A percentile compares a stretch with the other conserved stretches of the same genome.
Conservation (phyloP, 192 early-diverging fungal genomes). For the Piromyces finnis region DNA sequence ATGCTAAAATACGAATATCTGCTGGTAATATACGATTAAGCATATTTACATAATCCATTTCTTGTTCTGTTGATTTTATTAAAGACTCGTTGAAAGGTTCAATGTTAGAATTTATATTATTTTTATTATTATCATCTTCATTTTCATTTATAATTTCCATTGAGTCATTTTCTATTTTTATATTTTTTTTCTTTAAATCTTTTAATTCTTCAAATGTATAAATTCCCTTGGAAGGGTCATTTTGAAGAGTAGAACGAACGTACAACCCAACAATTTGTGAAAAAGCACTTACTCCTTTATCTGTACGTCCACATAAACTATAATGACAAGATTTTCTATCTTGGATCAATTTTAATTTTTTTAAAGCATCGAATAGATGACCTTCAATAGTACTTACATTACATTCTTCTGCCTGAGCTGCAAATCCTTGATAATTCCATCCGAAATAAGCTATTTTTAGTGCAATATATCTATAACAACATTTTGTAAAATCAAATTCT, state of each 20-base stretch:
- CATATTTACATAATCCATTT: conserved; percentile 65
- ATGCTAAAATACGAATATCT: conserved; percentile 77
- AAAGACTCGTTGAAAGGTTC: background rate
- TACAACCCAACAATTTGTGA: conserved; percentile 71
- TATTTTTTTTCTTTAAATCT: background rate
- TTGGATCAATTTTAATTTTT: conserved; percentile 54
- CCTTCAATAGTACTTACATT: conserved; percentile 49
- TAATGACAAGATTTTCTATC: conserved; percentile 6
- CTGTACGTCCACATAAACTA: conserved; percentile 14
- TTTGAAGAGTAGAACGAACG: conserved; percentile 31
- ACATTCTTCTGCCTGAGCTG: conserved; percentile 33
- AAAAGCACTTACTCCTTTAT: conserved; percentile 77
- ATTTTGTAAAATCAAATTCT: conserved; percentile 57
- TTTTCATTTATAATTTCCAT: background rate
- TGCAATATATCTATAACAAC: conserved; percentile 60
- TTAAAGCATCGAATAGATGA: conserved; percentile 63
- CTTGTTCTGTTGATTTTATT: conserved; percentile 6
- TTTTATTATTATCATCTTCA: background rate
- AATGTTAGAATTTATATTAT: background rate
- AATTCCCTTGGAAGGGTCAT: background rate
- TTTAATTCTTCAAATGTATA: background rate
- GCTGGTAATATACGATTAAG: conserved; percentile 70
- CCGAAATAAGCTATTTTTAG: conserved; percentile 83
- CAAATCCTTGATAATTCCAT: conserved; percentile 75
- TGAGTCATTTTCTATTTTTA: background rate